Base-by-base conservation (phyloP, 1,139 yeast genomes). In the Hyphopichia khmerensis region DNA sequence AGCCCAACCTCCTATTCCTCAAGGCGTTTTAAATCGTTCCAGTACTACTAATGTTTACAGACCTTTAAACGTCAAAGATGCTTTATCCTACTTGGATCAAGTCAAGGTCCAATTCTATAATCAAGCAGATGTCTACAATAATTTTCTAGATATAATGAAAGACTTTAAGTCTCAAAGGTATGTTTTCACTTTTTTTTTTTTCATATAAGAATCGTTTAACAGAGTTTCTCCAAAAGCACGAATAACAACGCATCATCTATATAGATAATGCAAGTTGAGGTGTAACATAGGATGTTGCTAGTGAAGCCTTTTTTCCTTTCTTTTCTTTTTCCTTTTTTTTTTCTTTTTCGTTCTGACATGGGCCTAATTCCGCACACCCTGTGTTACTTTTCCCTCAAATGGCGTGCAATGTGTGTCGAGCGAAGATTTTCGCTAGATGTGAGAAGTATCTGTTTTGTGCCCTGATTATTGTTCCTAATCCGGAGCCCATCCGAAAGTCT, bases 71-170 rank as follows among this genome's bases (percentile, higher is more conserved):
- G 98, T 95, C 41, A 90, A 89, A 59, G 99, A 93, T 64, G 99
- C 99, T 2, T 74, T 93, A 51, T 84, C 96, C 10, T 93, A 95
- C 60, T 77, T 93, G 54, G 99, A 95, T 62, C 96, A 90, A 65
- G 99, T 93, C 46, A 95, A 95, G 62, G 80, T 86, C 43, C 98
- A 91, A 64, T 93, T 93, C 65, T 87, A 80, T 63, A 80, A 82
- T 52, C 95, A 93, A 65, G 96, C 98, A 0, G 97, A 91, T 59
- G 96, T 95, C 40, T 93, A 95, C 72, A 95, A 93, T 62, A 91
- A 88, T 62, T 93, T 93, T 59, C 77, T 93, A 58, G 99, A 95
- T 62, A 93, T 93, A 49, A 93, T 93, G 99, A 93, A 93, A 67
- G 99, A 95, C 60, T 95, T 95, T 72, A 93, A 95, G 69, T 86